phyloP scores from a whole-genome alignment of 768 basidiomycete genomes.

The Amanita brunnescens region DNA sequence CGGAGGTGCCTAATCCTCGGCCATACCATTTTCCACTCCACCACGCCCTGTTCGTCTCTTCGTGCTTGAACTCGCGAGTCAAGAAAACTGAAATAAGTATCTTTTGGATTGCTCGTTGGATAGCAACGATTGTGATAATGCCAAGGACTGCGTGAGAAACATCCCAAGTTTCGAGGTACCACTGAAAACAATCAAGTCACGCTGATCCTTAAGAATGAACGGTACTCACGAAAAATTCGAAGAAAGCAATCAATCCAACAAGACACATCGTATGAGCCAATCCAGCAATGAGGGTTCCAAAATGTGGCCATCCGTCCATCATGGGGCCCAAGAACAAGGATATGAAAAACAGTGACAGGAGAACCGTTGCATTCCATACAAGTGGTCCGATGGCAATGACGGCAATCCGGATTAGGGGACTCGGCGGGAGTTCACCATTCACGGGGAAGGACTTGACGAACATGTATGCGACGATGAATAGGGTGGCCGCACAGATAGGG shows the following conservation, averaged over 20 bases:
- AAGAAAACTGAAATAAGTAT: conserved; percentile 90
- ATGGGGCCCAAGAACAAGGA: conserved; percentile 92
- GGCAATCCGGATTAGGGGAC: conserved; percentile 81
- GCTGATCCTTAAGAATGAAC: conserved; percentile 15
- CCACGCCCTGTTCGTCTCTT: conserved; percentile 97
- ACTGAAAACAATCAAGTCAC: conserved; percentile 34
- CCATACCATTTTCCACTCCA: conserved; percentile 99
- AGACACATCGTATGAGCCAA: conserved; percentile 79
- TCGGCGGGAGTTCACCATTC: conserved; percentile 59
- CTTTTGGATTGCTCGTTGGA: conserved; percentile 92
- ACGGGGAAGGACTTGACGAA: conserved; percentile 86
- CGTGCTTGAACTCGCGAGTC: conserved; percentile 96
- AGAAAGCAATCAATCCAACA: conserved; percentile 80
- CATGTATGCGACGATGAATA: conserved; percentile 85
- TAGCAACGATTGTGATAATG: conserved; percentile 77
- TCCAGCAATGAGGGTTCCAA: conserved; percentile 89
- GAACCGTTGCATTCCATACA: conserved; percentile 88
- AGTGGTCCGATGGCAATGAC: conserved; percentile 88
- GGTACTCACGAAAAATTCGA: conserved; percentile 86
- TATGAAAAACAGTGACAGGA: conserved; percentile 79
- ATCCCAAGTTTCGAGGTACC: conserved; percentile 96
- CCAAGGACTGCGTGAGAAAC: conserved; percentile 95
- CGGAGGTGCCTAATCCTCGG: conserved; percentile 82
- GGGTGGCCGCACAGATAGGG: conserved; percentile 64
- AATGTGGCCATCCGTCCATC: conserved; percentile 76